Conservation (phyloP, 306 rosid species). For the Pachyrhizus erosus region DNA sequence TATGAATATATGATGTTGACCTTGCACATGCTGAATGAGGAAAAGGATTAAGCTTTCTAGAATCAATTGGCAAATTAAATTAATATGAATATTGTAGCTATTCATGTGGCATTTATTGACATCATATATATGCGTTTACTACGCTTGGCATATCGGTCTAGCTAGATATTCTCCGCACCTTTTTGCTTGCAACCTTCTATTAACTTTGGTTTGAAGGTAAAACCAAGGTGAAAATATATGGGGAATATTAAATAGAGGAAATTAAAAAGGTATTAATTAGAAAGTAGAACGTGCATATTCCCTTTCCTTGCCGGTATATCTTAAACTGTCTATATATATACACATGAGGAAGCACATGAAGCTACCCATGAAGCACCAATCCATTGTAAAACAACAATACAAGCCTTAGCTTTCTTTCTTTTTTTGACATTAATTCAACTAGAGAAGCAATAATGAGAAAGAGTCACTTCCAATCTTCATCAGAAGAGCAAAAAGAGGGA, state of each 20-base stretch:
- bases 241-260: not conserved
- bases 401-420: not conserved
- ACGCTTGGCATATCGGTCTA: conserved; percentile 21
- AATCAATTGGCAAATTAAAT: no score
- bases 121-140: not conserved
- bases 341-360: conserved; percentile 40
- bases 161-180: conserved; percentile 12
- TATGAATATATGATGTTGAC: no score
- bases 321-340: conserved; percentile 25
- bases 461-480: conserved; percentile 32
- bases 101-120: no score
- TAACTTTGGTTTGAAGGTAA: conserved; percentile 41
- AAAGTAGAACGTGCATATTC: not conserved
- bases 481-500: not conserved
- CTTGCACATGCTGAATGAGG: no score
- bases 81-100: no score
- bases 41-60: no score
- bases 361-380: conserved; percentile 4
- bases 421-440: no score
- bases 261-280: not conserved
- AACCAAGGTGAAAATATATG: no score
- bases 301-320: not conserved
- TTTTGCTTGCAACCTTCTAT: conserved; percentile 18
- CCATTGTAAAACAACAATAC: not conserved
- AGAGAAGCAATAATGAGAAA: conserved; percentile 43